phyloP scores from a whole-genome alignment of 495 filamentous ascomycete species.

The Friedmanniomyces endolithicus region DNA sequence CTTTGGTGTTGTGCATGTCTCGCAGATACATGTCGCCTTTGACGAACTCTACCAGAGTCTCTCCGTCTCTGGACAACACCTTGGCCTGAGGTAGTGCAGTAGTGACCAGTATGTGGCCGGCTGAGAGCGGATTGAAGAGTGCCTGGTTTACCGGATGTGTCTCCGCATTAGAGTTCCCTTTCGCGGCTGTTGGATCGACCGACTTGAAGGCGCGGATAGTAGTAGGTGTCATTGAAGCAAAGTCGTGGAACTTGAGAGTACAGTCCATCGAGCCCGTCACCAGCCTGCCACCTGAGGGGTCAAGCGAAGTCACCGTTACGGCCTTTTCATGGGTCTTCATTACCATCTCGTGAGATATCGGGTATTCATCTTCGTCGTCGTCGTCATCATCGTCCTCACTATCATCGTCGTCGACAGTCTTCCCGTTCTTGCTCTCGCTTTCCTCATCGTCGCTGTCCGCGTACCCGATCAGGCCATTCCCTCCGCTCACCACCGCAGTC shows the following conservation, averaged over 20 bases:
- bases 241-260: constrained; percentile 84
- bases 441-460: constrained; percentile 25
- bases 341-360: constrained; percentile 82
- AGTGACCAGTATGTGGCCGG: constrained; percentile 71
- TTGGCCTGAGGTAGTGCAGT: constrained; percentile 80
- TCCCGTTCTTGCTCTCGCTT: constrained; percentile 21
- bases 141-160: constrained; percentile 77
- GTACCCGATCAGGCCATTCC: constrained; percentile 9
- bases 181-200: constrained; percentile 71
- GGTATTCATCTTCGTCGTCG: constrained; percentile 80
- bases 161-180: constrained; percentile 59
- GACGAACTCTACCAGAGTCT: constrained; percentile 68
- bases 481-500: background rate
- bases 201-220: constrained; percentile 87
- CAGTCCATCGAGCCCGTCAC: constrained; percentile 85
- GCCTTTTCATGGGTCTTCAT: constrained; percentile 86
- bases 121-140: constrained; percentile 73
- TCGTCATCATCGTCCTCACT: constrained; percentile 47
- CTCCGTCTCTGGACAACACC: constrained; percentile 79
- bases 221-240: constrained; percentile 87
- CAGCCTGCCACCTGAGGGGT: constrained; percentile 72
- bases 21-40: constrained; percentile 98
- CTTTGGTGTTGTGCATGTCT: constrained; percentile 93
- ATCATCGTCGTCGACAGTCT: constrained; percentile 40
- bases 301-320: constrained; percentile 69